Base-by-base conservation (phyloP, 192 early-diverging fungal species). In the Podila clonocystis region DNA sequence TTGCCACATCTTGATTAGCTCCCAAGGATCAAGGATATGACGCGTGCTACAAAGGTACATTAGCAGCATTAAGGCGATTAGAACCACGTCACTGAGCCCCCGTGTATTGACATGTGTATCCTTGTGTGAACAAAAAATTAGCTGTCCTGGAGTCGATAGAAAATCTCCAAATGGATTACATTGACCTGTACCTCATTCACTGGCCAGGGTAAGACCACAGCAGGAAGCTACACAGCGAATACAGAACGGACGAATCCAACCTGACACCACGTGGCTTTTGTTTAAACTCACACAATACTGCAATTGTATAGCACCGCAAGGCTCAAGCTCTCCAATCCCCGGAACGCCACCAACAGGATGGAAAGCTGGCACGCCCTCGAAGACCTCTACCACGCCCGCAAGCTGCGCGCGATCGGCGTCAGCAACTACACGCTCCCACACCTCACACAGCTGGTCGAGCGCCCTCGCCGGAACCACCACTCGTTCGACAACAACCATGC, bases 141-240 rank as follows among this genome's bases (percentile, higher is more conserved):
- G 93, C 91, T 11, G 87, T 92, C 15, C 70, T 66, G 4, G 72
- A 76, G 12, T 92, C 91, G 19, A 70, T 93, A 7, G n/a, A 76
- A 26, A 73, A 87, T n/a, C 86, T 93, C 41, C 78, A 86, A 36
- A 72, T 91, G 8, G 89, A 92, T 31, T 93, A 94, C 38, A 82
- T 94, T 48, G 93, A 94, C 68, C 82, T 94, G 0, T 94, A 91
- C 38, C 82, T 94, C 11, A 92, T 94, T 36, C 93, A 94, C 63
- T 94, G 93, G 93, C 93, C 93, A 26, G 91, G 92, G 74, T 89
- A 84, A 84, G 57, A 13, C 12, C 0, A 28, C 24, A 55, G 24
- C 36, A 7, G 45, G 24, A 2, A 55, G 26, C 52, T 9, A 9
- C 52, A 24, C 22, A 0, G 4, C 26, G 6, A 55, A 4, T 9